Conservation (phyloP, 139 green algal species). For the Micromonas pusilla region DNA sequence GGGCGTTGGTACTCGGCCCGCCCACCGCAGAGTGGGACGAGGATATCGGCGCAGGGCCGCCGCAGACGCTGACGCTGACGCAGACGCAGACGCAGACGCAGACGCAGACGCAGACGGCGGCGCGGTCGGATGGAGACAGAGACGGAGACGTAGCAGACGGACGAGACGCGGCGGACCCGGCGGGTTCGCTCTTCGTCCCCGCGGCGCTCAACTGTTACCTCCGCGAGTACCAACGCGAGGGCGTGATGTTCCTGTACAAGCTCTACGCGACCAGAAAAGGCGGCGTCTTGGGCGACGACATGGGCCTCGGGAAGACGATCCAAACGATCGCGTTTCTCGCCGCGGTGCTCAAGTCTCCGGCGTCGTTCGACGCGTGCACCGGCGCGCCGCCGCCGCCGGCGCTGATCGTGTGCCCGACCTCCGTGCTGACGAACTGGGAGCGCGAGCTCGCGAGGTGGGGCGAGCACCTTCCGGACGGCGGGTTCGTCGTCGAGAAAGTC, state of each 20-base stretch:
- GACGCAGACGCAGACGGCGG: too few relatives aligned
- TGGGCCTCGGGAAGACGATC: conserved; percentile 63
- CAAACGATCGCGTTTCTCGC: conserved; percentile 55
- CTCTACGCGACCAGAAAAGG: conserved; percentile 42
- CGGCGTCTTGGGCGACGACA: conserved; percentile 61
- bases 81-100: too few relatives aligned
- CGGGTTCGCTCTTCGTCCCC: conserved; percentile 36
- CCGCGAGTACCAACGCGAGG: conserved; percentile 52
- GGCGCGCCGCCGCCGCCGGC: conserved; percentile 32
- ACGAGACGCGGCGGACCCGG: background rate
- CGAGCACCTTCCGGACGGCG: background rate
- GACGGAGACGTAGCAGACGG: background rate
- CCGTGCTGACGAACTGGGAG: conserved; percentile 56
- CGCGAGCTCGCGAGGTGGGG: conserved; percentile 50
- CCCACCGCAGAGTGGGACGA: background rate
- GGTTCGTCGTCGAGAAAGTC: background rate
- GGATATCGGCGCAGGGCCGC: background rate
- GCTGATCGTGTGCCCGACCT: conserved; percentile 54
- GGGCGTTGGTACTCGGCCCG: background rate
- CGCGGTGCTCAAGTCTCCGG: background rate
- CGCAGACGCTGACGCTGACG: too few relatives aligned
- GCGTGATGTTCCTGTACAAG: conserved; percentile 53
- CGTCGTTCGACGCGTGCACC: too few relatives aligned
- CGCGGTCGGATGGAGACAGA: too few relatives aligned
- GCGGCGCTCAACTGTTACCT: conserved; percentile 47